Evolutionary conservation across 371 early-diverging fungal genomes (phyloP).

Genomic region (Mycotypha africana): DNA sequence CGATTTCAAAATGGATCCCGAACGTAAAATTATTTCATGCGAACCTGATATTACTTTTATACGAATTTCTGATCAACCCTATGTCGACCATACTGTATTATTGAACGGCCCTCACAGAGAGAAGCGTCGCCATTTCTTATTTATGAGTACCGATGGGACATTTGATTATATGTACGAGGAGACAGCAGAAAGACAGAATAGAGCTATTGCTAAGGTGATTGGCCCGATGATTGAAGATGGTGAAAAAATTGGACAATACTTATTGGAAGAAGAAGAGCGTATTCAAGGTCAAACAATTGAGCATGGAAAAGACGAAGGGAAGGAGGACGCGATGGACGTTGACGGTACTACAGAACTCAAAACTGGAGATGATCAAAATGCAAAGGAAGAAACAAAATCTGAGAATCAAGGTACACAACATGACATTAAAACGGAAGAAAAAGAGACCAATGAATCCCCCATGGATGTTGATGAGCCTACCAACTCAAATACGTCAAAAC

Average conservation of each 20-base stretch:
- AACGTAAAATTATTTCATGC: constrained; percentile 49
- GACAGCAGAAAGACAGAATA: constrained; percentile 41
- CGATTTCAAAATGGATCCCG: constrained; percentile 56
- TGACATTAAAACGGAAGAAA: too few relatives aligned
- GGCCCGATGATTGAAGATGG: constrained; percentile 50
- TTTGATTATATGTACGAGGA: constrained; percentile 53
- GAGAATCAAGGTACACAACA: too few relatives aligned
- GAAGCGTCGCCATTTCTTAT: constrained; percentile 38
- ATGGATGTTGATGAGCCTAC: constrained; percentile 2
- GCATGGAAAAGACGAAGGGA: constrained; percentile 16
- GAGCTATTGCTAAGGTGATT: constrained; percentile 36
- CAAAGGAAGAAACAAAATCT: not conserved
- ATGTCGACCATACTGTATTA: constrained; percentile 14
- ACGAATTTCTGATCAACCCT: constrained; percentile 27
- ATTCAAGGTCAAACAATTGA: constrained; percentile 25
- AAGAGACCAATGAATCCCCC: not conserved
- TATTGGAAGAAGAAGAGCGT: constrained; percentile 34
- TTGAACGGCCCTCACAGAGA: constrained; percentile 21
- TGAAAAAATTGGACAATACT: constrained; percentile 33
- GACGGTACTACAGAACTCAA: not conserved
- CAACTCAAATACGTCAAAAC: too few relatives aligned
- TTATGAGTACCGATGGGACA: constrained; percentile 46
- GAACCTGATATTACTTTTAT: constrained; percentile 60
- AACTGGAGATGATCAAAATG: not conserved
- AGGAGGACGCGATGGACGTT: not conserved